Evolutionary conservation across 1,284 basidiomycete species (phyloP).

Genomic region (Irpex lacteus): DNA sequence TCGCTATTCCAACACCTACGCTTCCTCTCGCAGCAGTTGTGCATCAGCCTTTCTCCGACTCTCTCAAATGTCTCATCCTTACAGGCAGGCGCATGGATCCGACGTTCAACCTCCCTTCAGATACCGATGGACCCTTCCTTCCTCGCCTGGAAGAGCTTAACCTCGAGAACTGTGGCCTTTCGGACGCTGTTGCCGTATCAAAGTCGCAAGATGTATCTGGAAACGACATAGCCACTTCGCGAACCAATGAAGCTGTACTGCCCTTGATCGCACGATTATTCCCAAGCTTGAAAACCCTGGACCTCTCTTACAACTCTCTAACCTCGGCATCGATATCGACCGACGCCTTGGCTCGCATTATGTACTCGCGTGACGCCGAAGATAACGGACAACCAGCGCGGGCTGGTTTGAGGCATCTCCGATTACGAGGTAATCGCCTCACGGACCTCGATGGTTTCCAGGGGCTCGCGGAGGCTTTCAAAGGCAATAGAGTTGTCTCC

Average conservation of each 20-base stretch:
- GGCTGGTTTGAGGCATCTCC: constrained; percentile 59
- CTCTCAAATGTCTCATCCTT: constrained; percentile 60
- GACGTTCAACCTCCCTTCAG: constrained; percentile 51
- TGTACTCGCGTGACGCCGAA: constrained; percentile 34
- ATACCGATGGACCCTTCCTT: constrained; percentile 40
- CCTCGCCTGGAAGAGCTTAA: constrained; percentile 68
- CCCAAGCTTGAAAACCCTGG: constrained; percentile 62
- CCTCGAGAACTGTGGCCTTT: constrained; percentile 67
- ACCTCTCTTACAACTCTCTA: constrained; percentile 71
- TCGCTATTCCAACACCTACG: constrained; percentile 62
- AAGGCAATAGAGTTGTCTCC: constrained; percentile 55
- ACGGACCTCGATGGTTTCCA: constrained; percentile 59
- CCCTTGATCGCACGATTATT: constrained; percentile 60
- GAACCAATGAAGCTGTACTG: constrained; percentile 51
- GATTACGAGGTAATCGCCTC: constrained; percentile 65
- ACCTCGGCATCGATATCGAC: constrained; percentile 49
- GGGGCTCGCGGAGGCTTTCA: constrained; percentile 56
- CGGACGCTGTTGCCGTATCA: constrained; percentile 50
- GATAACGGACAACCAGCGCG: constrained; percentile 4
- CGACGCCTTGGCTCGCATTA: constrained; percentile 43
- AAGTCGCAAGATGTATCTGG: constrained; percentile 23
- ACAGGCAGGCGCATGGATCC: constrained; percentile 63
- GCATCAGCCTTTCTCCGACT: constrained; percentile 57
- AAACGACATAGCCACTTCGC: constrained; percentile 34
- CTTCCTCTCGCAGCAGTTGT: constrained; percentile 62